Percentiles rank a stretch among this genome's conserved stretches.
Conservation (phyloP, 2,329 filamentous ascomycete genomes). For the Lasiodiplodia hormozganensis region DNA sequence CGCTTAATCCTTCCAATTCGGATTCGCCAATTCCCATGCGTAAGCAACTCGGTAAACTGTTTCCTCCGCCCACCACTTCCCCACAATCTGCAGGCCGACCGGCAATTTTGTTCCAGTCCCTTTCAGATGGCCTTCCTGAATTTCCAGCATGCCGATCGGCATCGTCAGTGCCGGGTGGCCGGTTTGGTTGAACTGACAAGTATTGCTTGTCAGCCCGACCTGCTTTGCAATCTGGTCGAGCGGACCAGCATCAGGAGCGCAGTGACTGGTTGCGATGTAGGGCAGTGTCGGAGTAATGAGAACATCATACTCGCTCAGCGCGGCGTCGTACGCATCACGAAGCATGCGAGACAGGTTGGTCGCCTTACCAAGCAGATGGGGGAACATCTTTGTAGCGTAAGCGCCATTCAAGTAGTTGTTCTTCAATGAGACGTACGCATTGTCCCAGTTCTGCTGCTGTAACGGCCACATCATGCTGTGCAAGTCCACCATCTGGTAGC, state of each 20-base stretch:
- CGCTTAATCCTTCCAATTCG: not conserved
- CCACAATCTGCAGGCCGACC: conserved; percentile 64
- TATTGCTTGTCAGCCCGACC: conserved; percentile 64
- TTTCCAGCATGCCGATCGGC: conserved; percentile 56
- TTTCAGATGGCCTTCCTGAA: conserved; percentile 35
- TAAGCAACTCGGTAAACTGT: conserved; percentile 53
- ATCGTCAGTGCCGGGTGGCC: conserved; percentile 63
- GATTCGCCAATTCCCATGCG: conserved; percentile 52
- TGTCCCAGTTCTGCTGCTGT: conserved; percentile 57
- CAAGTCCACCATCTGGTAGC: conserved; percentile 59
- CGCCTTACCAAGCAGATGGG: conserved; percentile 56
- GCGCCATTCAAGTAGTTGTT: conserved; percentile 62
- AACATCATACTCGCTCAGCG: conserved; percentile 52
- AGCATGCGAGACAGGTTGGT: conserved; percentile 58
- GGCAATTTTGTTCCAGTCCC: conserved; percentile 48
- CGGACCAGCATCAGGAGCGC: conserved; percentile 47
- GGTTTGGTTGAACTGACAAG: conserved; percentile 63
- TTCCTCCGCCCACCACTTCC: conserved; percentile 59
- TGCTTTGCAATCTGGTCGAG: conserved; percentile 57
- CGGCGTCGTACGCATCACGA: conserved; percentile 55
- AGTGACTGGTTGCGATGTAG: conserved; percentile 55
- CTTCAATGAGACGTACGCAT: conserved; percentile 61
- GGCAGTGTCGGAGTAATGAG: conserved; percentile 60
- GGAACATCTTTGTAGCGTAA: conserved; percentile 55
- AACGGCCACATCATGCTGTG: conserved; percentile 57